Base-by-base conservation (phyloP, 306 rosid genomes). In the Cucurbita maxima region DNA sequence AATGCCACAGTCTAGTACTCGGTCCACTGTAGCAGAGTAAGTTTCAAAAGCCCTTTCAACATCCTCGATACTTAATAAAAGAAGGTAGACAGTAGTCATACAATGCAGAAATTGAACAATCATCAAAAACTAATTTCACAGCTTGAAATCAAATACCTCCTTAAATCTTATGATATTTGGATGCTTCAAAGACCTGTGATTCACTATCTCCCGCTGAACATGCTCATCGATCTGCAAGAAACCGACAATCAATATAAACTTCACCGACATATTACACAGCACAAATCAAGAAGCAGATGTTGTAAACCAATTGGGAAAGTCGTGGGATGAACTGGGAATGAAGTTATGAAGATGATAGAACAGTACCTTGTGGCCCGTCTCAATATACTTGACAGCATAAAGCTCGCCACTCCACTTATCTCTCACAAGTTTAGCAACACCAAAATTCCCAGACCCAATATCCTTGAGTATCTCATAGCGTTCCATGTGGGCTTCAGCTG, bases 361-460 rank as follows among this genome's bases (percentile, higher is more conserved):
- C 3, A 43, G 53, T 55, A 89, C 99, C 99, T 95, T 95, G 37
- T 66, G 84, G 78, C 99, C 96, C 80, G 93, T 85, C 82, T 95
- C 99, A 54, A 91, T 91, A 36, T 84, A 95, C 85, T 95, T 95
- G 83, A 95, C 77, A 44, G 99, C 99, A n/a, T 81, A 88, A 20
- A 88, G 90, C 73, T 91, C 87, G 25, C 90, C 90, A 75, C 80
- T 87, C 81, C 89, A 74, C 83, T 83, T 95, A 36, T 91, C 96
- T 73, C 87, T 91, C 0, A 85, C 96, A 71, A 86, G 84, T 82
- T 88, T 95, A 16, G 99, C 99, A 16, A 95, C 96, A 52, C 99
- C 97, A 69, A 91, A 95, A 79, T 95, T 95, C 10, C 99, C 99
- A 15, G 99, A 91, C 45, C 99, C 99, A 77, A 95, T 88, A 83